Evolutionary conservation across 441 rosid genomes (phyloP).

Genomic region (Hypseocharis bilobata): DNA sequence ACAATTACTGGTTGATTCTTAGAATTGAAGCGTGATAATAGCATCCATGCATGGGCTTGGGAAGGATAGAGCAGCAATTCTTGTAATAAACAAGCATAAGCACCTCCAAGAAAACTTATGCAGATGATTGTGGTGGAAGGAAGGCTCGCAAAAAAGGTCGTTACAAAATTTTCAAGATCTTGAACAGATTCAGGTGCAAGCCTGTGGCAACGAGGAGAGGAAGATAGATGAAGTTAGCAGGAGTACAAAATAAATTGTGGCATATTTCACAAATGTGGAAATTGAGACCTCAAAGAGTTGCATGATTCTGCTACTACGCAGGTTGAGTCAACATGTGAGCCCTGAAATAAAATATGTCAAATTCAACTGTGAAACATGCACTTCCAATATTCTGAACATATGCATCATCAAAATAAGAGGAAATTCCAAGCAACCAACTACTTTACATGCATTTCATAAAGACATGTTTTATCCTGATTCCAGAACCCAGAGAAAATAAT

Average conservation of each 20-base stretch:
- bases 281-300: conserved; percentile 45
- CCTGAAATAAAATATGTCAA: conserved; percentile 29
- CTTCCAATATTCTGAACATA: background rate
- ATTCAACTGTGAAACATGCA: background rate
- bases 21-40: conserved; percentile 59
- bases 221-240: conserved; percentile 12
- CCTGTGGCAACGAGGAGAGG: conserved; percentile 38
- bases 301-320: conserved; percentile 30
- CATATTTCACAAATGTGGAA: conserved; percentile 17
- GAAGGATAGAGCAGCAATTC: conserved; percentile 48
- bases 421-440: no score
- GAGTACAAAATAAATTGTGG: conserved; percentile 1
- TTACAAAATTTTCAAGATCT: conserved; percentile 58
- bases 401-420: background rate
- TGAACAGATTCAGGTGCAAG: conserved; percentile 59
- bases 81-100: conserved; percentile 44
- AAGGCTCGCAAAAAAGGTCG: conserved; percentile 47
- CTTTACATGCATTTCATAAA: no score
- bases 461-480: no score
- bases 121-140: conserved; percentile 62
- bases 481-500: no score
- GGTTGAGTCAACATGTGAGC: conserved; percentile 29
- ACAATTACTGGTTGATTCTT: conserved; percentile 56
- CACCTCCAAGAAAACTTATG: conserved; percentile 60
- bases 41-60: conserved; percentile 49